Base-by-base conservation (phyloP, 2,329 filamentous ascomycete genomes). In the Tympanopsis confertula region DNA sequence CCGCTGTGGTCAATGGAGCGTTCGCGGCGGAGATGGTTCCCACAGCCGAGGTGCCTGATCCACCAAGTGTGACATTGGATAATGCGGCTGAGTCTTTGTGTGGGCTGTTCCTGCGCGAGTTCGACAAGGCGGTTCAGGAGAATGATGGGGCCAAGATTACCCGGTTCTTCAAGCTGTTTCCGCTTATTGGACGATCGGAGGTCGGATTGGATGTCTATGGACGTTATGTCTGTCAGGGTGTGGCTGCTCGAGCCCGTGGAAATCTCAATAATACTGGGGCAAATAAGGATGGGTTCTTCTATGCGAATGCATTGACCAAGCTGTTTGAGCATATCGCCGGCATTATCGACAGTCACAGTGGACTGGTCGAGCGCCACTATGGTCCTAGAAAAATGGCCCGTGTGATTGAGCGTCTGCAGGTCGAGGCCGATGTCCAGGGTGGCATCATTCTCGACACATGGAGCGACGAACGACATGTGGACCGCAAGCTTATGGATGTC, bases 281-380 rank as follows among this genome's bases (percentile, higher is more conserved):
- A 3, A 82, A 76, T 50, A 88, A 94, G 42, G 80, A 79, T 10
- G 30, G 30, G 3, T 85, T 88, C 63, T 94, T 95, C 65, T 96
- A 94, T 55, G 88, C 84, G 30, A 89, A 83, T 57, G 82, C 86
- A 2, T 65, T 98, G 44, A 94, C 88, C 4, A 88, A 86, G 53
- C 63, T 98, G 35, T 98, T 98, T 54, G 89, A 96, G 58, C 89
- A 98, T 58, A 94, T 98, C 56, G 89, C 91, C 2, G 86, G 94
- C 54, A 95, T 98, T 45, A 80, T 98, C 17, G 89, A 96, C 50
- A 81, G 84, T 1, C 91, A 98, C 53, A 86, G 89, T 20, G 78
- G 78, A 1, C 68, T 98, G 5, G 89, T 98, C 1, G 88, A 96
- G 62, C 78, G 86, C 35, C 91, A 98, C 58, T 98, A 98, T 53